phyloP scores from a whole-genome alignment of 2,329 filamentous ascomycete genomes.

The Calonectria multiphialidica region DNA sequence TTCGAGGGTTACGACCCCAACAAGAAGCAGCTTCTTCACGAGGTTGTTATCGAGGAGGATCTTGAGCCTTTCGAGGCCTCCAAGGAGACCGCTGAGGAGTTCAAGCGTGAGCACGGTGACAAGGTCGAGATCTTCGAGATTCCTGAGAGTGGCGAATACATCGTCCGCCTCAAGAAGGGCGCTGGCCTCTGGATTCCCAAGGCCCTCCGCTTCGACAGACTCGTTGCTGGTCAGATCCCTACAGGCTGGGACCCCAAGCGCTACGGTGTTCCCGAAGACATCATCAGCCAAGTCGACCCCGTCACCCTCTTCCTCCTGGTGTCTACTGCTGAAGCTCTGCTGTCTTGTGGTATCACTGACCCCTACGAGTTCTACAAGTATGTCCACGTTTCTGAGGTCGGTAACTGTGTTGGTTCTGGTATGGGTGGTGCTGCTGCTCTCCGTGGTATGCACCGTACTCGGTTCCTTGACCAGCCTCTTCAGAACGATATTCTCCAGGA shows the following conservation, averaged over 20 bases:
- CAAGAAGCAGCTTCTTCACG: conserved; percentile 98
- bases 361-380: conserved; percentile 99
- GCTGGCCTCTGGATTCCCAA: conserved; percentile 96
- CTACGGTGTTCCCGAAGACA: conserved; percentile 97
- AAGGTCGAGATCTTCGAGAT: conserved; percentile 99
- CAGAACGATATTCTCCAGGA: conserved; percentile 99
- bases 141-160: conserved; percentile 92
- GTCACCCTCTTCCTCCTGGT: conserved; percentile 96
- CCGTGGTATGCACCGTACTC: conserved; percentile 98
- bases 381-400: conserved; percentile 96
- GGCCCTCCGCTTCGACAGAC: conserved; percentile 94
- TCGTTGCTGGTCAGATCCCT: conserved; percentile 96
- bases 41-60: conserved; percentile 97
- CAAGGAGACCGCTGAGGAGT: conserved; percentile 97
- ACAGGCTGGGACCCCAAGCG: conserved; percentile 97
- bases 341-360: conserved; percentile 95
- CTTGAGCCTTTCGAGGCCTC: conserved; percentile 97
- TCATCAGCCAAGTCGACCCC: conserved; percentile 96
- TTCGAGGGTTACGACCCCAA: conserved; percentile 98
- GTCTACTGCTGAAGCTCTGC: conserved; percentile 89
- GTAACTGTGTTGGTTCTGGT: conserved; percentile 98
- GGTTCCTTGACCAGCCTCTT: conserved; percentile 94
- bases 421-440: conserved; percentile 95
- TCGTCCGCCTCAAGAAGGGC: conserved; percentile 94
- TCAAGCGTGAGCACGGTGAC: conserved; percentile 96